Evolutionary conservation across 2,329 filamentous ascomycete species (phyloP).

Genomic region (Calonectria pseudoreteaudii): DNA sequence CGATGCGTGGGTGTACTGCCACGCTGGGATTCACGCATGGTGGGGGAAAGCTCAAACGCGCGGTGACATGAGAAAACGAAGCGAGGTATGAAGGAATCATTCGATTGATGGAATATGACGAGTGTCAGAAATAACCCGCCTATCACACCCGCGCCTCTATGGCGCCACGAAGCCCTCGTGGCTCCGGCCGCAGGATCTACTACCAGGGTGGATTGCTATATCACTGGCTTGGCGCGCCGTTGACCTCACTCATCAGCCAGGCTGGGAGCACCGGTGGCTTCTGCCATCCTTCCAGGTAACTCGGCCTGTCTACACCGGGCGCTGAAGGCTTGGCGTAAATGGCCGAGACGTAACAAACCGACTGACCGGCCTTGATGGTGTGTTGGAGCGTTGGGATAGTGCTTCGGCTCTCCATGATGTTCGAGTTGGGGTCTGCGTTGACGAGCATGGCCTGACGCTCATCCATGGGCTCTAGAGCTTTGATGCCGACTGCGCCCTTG

Average conservation of each 20-base stretch:
- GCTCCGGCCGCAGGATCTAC: neutral
- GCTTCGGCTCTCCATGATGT: constrained; percentile 78
- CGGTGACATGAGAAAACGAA: constrained; percentile 17
- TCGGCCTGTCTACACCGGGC: constrained; percentile 61
- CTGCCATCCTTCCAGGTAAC: constrained; percentile 72
- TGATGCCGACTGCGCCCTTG: constrained; percentile 68
- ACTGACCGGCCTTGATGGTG: constrained; percentile 68
- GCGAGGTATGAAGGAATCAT: constrained; percentile 27
- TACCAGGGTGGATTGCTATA: constrained; percentile 9
- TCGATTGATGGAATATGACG: constrained; percentile 40
- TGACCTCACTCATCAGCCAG: constrained; percentile 70
- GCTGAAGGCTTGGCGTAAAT: constrained; percentile 77
- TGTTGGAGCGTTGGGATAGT: constrained; percentile 77
- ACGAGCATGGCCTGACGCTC: constrained; percentile 72
- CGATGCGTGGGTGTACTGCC: constrained; percentile 25
- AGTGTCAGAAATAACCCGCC: neutral
- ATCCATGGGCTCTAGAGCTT: constrained; percentile 62
- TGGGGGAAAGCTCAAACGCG: constrained; percentile 3
- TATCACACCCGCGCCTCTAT: neutral
- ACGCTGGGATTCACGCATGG: constrained; percentile 19
- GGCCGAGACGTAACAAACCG: constrained; percentile 75
- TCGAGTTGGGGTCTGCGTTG: constrained; percentile 83
- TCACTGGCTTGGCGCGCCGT: constrained; percentile 23
- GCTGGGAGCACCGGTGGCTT: constrained; percentile 66
- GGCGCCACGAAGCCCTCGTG: neutral